Evolutionary conservation across 306 rosid species (phyloP), one percentile per base, ranked within the genome.

Genomic region (Castanea sativa): DNA sequence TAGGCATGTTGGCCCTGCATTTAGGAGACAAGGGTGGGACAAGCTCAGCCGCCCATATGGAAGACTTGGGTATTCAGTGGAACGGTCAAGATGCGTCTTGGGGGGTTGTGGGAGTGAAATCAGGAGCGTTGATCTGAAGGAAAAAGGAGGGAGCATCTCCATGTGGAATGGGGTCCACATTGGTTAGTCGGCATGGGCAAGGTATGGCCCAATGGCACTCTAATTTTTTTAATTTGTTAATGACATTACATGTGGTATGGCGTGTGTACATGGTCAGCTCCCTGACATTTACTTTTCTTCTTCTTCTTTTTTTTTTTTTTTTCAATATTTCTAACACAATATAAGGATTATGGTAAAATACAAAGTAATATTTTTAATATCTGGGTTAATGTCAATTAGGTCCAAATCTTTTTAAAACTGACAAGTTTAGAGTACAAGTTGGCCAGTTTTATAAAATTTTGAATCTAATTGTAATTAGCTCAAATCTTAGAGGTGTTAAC

Each of bases 11-110:
- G 98, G 81, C 92, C 76, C 74, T 0, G 75, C 68, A 55, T 4
- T 55, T 20, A 81, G 90, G 87, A 87, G 97, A 94, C 99, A 94
- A 82, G 83, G 85, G 68, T 73, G 87, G 83, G 99, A 95, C 98
- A 92, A 73, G 71, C 81, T 78, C 76, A 87, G 83, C 91, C 88
- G 84, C 85, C 86, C 88, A 76, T 73, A 83, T 82, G 81, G 83
- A 81, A 77, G 85, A 79, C 76, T 68, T 55, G 16, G 75, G 81
- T 74, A 65, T 78, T 65, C 33, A 30, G 21, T 79, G 53, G 73
- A 77, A 90, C 72, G 90, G 93, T 81, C 81, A 60, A 83, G 94
- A 89, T 89, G 82, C 21, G 68, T 67, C 83, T 77, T 32, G 41
- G 82, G 90, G 78, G 70, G 18, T 32, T 20, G 80, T 78, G 67